phyloP scores from a whole-genome alignment of 139 green algal species.

The Zygnema circumcarinatum region DNA sequence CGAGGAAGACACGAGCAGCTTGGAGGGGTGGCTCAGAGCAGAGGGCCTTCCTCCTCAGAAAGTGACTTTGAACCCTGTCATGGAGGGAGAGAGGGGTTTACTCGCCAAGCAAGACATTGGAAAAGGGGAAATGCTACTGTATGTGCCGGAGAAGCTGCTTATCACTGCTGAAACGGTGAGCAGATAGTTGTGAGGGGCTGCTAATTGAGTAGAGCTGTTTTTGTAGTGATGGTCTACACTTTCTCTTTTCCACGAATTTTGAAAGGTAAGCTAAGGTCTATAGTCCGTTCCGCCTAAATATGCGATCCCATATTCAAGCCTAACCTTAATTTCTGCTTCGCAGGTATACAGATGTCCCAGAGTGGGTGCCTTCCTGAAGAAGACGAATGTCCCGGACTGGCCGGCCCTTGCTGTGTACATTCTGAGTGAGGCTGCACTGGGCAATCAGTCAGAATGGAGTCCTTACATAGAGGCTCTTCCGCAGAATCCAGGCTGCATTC shows the following conservation, averaged over 20 bases:
- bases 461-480: constrained; percentile 67
- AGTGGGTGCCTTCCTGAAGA: constrained; percentile 22
- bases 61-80: constrained; percentile 27
- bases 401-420: constrained; percentile 73
- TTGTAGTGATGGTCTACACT: too few species aligned
- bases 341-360: constrained; percentile 27
- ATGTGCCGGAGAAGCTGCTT: constrained; percentile 64
- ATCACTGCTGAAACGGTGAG: constrained; percentile 66
- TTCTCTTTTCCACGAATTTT: too few species aligned
- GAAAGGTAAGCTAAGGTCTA: too few species aligned
- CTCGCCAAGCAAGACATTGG: constrained; percentile 60
- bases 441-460: constrained; percentile 35
- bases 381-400: constrained; percentile 67
- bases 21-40: constrained; percentile 44
- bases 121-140: constrained; percentile 65
- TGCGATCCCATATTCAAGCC: too few species aligned
- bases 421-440: constrained; percentile 23
- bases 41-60: constrained; percentile 60
- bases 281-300: too few species aligned
- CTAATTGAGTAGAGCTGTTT: too few species aligned
- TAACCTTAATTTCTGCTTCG: too few species aligned
- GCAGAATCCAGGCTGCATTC: constrained; percentile 62
- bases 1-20: neutral
- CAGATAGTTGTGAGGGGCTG: constrained; percentile 38
- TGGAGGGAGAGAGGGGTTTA: constrained; percentile 66